Base-by-base conservation (phyloP, 108 stramenopile genomes). In the Hondaea fermentalgiana region DNA sequence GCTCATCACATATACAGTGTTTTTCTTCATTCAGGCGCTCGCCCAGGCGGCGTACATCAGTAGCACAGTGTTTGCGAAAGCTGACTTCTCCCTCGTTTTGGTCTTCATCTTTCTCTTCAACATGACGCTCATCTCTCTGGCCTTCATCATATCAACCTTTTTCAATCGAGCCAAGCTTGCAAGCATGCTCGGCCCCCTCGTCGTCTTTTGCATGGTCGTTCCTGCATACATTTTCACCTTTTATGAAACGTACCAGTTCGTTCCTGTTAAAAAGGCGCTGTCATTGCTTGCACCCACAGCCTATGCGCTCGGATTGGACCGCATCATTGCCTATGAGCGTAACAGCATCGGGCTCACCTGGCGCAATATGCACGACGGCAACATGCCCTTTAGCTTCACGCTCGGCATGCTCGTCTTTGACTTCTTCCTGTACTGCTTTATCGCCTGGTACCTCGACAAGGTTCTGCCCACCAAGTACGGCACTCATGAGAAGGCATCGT, bases 1-100 rank as follows among this genome's bases (percentile, higher is more conserved):
- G 59, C 91, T 92, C 28, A 88, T 87, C 71, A 96, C 94, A n/a
- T 95, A 94, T 16, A 93, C 94, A 59, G 95, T 96, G 17, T 94
- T 87, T 72, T 98, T 96, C 28, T 95, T 96, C 5, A 90, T 92
- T 10, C 17, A 47, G 6, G 55, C 76, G 45, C 10, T 89, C 12
- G n/a, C 23, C 0, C 16, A 44, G 42, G 45, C 87, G 14, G 17
- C 57, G 5, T 17, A 72, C 69, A 5, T 89, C 91, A 5, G 91
- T 88, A 71, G 93, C 91, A 59, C 19, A 5, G 51, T 51, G 5
- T 45, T 72, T 29, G 8, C 28, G 45, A 42, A 90, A 88, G 28
- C 87, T 45, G 35, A 58, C 89, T 35, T 92, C 93, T 4, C 93
- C 92, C 19, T 95, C 95, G 25, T 90, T 91, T 44, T 94, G 92